phyloP scores from a whole-genome alignment of 306 rosid species.

The Acacia crassicarpa region DNA sequence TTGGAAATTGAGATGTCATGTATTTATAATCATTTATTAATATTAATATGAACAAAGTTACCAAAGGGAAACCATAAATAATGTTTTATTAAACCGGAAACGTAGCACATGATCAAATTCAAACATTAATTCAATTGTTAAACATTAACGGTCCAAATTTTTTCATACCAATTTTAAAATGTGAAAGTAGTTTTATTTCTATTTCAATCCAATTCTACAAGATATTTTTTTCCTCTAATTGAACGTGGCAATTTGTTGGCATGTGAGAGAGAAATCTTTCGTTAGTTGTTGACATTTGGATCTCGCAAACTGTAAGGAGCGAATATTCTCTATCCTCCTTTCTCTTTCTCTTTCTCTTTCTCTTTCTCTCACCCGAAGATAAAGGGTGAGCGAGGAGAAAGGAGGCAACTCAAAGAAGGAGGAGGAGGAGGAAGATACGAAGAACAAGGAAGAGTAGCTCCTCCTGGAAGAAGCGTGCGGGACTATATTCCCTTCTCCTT shows the following conservation, averaged over 20 bases:
- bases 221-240: background rate
- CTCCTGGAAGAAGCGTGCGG: slow-evolving; percentile 20
- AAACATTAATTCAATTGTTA: too few relatives aligned
- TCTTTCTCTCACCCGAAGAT: background rate
- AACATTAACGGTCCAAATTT: background rate
- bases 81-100: background rate
- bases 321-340: slow-evolving; percentile 20
- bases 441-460: slow-evolving; percentile 14
- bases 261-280: background rate
- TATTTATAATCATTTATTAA: background rate
- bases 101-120: background rate
- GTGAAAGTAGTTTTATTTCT: background rate
- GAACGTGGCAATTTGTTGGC: background rate
- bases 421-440: background rate
- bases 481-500: background rate
- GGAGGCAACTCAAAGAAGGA: background rate
- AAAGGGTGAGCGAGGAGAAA: background rate
- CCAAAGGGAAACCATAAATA: background rate
- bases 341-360: slow-evolving; percentile 2
- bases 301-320: background rate
- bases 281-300: background rate
- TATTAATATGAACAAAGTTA: too few relatives aligned
- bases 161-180: background rate
- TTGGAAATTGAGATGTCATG: background rate
- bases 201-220: background rate